phyloP scores from a whole-genome alignment of 805 yeast genomes.

The Pichia californica region DNA sequence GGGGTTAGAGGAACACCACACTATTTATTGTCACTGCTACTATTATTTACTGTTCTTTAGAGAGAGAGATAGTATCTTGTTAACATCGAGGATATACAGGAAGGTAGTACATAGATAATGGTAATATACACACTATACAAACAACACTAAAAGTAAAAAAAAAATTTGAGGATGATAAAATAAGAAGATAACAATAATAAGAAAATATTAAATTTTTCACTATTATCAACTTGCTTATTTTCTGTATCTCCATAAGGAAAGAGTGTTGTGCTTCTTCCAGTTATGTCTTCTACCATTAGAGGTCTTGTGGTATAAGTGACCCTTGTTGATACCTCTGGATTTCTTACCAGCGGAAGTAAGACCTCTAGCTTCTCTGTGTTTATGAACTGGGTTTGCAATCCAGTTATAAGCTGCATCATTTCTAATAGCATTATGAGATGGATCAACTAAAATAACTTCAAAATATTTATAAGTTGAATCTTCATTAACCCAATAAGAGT shows the following conservation, averaged over 20 bases:
- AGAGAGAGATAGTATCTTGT: too few relatives aligned
- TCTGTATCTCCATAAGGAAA: slow-evolving; percentile 99
- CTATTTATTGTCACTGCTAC: too few relatives aligned
- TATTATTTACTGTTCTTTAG: too few relatives aligned
- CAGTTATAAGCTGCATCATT: slow-evolving; percentile 99
- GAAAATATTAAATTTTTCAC: neutral
- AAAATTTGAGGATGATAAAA: neutral
- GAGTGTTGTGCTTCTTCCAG: slow-evolving; percentile 99
- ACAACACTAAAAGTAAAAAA: neutral
- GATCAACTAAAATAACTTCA: slow-evolving; percentile 97
- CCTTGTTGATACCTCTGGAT: slow-evolving; percentile 99
- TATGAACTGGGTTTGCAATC: slow-evolving; percentile 99
- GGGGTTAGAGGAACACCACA: too few relatives aligned
- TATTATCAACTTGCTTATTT: slow-evolving; percentile 34
- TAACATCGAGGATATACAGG: neutral
- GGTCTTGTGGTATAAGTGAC: slow-evolving; percentile 98
- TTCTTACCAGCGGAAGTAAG: slow-evolving; percentile 97
- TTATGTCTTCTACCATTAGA: slow-evolving; percentile 98
- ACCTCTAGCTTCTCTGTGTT: slow-evolving; percentile 99
- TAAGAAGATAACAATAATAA: neutral
- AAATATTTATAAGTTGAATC: slow-evolving; percentile 99
- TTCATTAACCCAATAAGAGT: slow-evolving; percentile 99
- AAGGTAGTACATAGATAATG: too few relatives aligned
- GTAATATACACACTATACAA: too few relatives aligned
- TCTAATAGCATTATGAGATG: slow-evolving; percentile 97